phyloP scores from a whole-genome alignment of 1,284 basidiomycete genomes.

The Cutaneotrichosporon cutaneum region DNA sequence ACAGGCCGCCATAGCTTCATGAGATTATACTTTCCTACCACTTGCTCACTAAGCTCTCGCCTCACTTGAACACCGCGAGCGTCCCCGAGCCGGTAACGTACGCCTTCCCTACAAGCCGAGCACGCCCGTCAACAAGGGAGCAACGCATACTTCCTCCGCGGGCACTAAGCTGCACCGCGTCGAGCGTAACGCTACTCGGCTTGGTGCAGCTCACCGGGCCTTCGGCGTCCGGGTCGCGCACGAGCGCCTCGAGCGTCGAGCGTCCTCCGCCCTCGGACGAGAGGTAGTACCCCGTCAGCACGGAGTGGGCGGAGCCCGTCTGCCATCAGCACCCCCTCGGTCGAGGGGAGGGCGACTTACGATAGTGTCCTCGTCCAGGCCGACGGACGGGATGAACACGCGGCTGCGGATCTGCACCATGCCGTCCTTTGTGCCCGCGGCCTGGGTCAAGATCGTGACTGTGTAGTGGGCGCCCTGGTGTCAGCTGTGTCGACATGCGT shows the following conservation, averaged over 20 bases:
- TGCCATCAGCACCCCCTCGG: conserved; percentile 17
- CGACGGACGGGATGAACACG: conserved; percentile 34
- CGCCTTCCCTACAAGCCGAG: conserved; percentile 14
- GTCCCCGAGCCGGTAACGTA: conserved; percentile 3
- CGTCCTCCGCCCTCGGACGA: conserved; percentile 8
- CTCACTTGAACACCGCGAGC: background rate
- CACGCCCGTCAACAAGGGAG: conserved; percentile 14
- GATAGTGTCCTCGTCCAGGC: conserved; percentile 42
- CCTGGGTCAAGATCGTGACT: conserved; percentile 18
- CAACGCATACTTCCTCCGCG: conserved; percentile 21
- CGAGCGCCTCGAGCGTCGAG: background rate
- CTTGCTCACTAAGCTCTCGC: background rate
- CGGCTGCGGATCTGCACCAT: conserved; percentile 26
- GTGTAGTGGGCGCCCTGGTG: conserved; percentile 3
- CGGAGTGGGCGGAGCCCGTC: conserved; percentile 43
- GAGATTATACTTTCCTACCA: too few species aligned
- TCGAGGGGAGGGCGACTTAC: too few species aligned
- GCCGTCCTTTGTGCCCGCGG: background rate
- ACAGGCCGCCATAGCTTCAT: too few species aligned
- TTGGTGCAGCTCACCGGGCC: background rate
- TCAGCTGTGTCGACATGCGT: background rate
- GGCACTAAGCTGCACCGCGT: conserved; percentile 17
- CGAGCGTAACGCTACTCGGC: conserved; percentile 7
- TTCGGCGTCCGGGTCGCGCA: background rate
- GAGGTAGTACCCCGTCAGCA: conserved; percentile 41